Evolutionary conservation across 148 eudicot genomes (phyloP).

Genomic region (Arbutus unedo): DNA sequence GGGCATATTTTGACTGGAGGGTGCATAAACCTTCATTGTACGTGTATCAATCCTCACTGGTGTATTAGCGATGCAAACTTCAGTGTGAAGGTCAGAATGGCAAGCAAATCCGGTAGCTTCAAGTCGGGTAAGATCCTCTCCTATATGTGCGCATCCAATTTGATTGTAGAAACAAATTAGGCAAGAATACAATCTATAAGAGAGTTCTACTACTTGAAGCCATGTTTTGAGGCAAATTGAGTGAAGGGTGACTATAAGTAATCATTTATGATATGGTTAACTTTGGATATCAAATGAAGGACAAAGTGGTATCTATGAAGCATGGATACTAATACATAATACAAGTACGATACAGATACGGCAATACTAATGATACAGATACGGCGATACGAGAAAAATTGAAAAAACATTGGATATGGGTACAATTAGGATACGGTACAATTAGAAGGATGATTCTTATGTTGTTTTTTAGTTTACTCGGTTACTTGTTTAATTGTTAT

Average conservation of each 20-base stretch:
- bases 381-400: no score
- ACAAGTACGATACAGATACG: no score
- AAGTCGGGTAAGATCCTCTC: slow-evolving; percentile 24
- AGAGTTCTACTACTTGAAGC: neutral
- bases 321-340: no score
- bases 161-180: neutral
- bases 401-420: no score
- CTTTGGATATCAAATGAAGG: no score
- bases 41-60: slow-evolving; percentile 27
- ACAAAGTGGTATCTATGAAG: neutral
- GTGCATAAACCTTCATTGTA: slow-evolving; percentile 24
- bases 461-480: no score
- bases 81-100: slow-evolving; percentile 22
- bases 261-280: neutral
- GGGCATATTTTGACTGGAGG: slow-evolving; percentile 11
- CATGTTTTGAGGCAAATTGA: neutral
- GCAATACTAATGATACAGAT: no score
- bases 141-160: slow-evolving; percentile 16
- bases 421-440: no score
- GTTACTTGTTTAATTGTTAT: no score
- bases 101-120: slow-evolving; percentile 38
- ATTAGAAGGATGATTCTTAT: no score
- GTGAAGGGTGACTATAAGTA: neutral
- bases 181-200: neutral
- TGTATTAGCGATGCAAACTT: slow-evolving; percentile 31